Evolutionary conservation across 768 basidiomycete genomes (phyloP), one percentile per base, ranked within the genome.

Genomic region (Lactarius tabidus): DNA sequence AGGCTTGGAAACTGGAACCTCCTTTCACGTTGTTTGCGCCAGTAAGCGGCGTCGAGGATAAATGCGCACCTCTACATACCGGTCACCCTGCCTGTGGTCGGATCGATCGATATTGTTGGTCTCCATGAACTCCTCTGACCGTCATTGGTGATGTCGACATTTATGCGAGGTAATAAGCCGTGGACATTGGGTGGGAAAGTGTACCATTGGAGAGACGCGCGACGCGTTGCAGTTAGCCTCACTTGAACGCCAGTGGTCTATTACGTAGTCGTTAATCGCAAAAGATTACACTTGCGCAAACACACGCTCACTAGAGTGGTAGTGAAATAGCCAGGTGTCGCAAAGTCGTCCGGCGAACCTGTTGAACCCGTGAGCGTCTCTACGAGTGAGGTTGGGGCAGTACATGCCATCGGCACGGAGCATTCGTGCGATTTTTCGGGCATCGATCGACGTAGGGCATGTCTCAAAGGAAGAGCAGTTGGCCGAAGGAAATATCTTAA

Each of bases 281-380:
- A 33, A 28, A 54, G 9, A 28, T n/a, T 10, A 53, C 39, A 29
- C 38, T 26, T 36, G 10, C 58, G 53, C 31, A n/a, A n/a, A n/a
- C 31, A 36, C 23, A 6, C 2, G 71, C 77, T 18, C 64, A 84
- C 85, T 36, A 87, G 74, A 68, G 86, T 86, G 1, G 83, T 81
- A 0, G 85, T 79, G 70, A 88, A 88, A 71, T 87, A 88, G 57
- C 87, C 87, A 0, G 86, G 87, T 17, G 84, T 82, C 5, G 85
- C 84, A 63, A 77, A 79, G 68, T 88, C 86, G 64, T 87, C 85
- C 5, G 85, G 82, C 35, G 78, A 76, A 15, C 85, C 85, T 86
- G 62, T 29, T 14, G 29, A 9, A 8, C 8, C 8, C n/a, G 39
- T 31, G 53, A 23, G 9, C 28, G 26, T 15, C 14, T 15, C 7